Percentiles rank a stretch among this genome's conserved stretches.
Evolutionary conservation across 208 protist genomes (phyloP).

Genomic region (Crithidia thermophila): DNA sequence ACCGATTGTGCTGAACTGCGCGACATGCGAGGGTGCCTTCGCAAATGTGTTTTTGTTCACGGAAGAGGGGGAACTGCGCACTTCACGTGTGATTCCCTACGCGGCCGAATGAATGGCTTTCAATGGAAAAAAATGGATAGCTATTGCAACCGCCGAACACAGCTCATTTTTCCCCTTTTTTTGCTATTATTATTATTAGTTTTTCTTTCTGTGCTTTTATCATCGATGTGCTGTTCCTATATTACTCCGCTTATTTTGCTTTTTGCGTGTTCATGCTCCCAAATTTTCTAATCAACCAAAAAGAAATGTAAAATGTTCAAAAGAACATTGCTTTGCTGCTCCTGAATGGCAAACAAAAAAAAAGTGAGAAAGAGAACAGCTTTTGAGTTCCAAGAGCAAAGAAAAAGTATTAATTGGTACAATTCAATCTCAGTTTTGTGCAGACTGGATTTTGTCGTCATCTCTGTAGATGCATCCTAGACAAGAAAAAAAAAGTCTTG

Average conservation of each 20-base stretch:
- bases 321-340: no score
- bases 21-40: constrained; percentile 67
- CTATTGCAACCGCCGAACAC: no score
- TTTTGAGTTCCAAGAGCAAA: background rate
- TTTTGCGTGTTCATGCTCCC: background rate
- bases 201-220: constrained; percentile 1
- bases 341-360: constrained; percentile 15
- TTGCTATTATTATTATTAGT: constrained; percentile 2
- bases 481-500: no score
- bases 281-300: background rate
- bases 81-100: constrained; percentile 20
- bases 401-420: background rate
- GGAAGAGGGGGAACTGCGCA: constrained; percentile 22
- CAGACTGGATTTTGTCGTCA: no score
- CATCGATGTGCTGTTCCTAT: background rate
- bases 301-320: no score
- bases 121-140: no score
- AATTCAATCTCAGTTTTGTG: no score
- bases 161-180: constrained; percentile 13
- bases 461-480: no score
- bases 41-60: constrained; percentile 51
- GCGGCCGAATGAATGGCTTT: constrained; percentile 4
- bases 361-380: background rate
- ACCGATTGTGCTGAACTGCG: constrained; percentile 48
- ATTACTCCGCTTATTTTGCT: background rate